Base-by-base conservation (phyloP, 2,329 filamentous ascomycete genomes). In the Epichloe uncinata region DNA sequence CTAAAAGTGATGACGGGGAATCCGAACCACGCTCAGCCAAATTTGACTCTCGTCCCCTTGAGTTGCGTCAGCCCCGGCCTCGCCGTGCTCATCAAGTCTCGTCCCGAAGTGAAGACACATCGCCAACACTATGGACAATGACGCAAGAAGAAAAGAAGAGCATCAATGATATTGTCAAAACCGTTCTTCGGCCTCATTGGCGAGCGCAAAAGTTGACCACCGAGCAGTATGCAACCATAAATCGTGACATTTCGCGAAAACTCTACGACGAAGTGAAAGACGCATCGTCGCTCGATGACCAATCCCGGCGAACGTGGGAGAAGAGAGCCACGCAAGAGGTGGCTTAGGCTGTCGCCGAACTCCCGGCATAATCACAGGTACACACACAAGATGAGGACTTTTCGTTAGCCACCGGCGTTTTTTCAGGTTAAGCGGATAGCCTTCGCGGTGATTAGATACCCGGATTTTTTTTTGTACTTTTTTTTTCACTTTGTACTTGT, bases 221-320 rank as follows among this genome's bases (percentile, higher is more conserved):
- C 57, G 87, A 95, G 52, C 85, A 96, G 66, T 98, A 95, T 65
- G 91, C 87, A 3, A 81, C 81, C 50, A 95, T 97, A 67, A 97
- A 97, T 63, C 83, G 89, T 54, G 84, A 85, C 53, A 82, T 97
- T 35, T 96, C 88, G 41, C 84, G 88, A 51, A 86, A 84, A 69
- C 73, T 98, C 52, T 98, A 98, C 67, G 88, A 81, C 55, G 77
- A 81, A 53, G 73, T 79, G 43, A 71, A 72, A 45, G 70, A 74
- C 53, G 73, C 73, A 13, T 68, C 73, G 18, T 67, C 72, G 22
- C 73, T 93, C 33, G 78, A 85, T 59, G 75, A 84, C 20, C 77
- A 80, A 30, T 78, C 79, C 50, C 78, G 81, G 51, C 78, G 77
- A 55, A 77, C 75, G 45, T 88, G 88, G 77, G 86, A 94, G 68